Percentiles rank a stretch among this genome's conserved stretches.
Evolutionary conservation across 805 yeast species (phyloP).

Genomic region (Priceomyces melissophilus): DNA sequence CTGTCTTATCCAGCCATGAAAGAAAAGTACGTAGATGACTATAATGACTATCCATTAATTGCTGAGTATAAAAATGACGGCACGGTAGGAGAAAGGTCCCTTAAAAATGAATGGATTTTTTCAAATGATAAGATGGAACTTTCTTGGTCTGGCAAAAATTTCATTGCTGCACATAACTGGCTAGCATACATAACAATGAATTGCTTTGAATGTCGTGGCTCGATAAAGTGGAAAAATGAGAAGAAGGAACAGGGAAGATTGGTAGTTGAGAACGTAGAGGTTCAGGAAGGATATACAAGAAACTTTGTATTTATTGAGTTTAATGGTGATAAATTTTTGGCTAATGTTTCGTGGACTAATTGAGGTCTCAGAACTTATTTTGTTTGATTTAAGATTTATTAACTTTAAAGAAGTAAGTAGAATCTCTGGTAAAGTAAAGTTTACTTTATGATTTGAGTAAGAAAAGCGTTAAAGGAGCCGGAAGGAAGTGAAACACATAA

Average conservation of each 20-base stretch:
- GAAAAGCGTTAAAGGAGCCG: too few relatives aligned
- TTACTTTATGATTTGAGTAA: too few relatives aligned
- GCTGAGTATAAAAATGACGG: background rate
- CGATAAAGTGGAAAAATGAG: conserved; percentile 2
- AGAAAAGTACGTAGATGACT: background rate
- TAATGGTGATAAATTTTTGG: background rate
- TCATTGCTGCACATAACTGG: conserved; percentile 1
- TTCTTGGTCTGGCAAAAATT: conserved; percentile 1
- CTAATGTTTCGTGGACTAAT: background rate
- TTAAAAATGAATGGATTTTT: background rate
- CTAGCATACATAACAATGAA: background rate
- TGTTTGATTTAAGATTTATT: too few relatives aligned
- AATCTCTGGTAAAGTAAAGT: too few relatives aligned
- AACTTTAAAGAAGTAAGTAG: too few relatives aligned
- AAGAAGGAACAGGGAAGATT: conserved; percentile 1
- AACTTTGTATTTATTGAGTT: conserved; percentile 1
- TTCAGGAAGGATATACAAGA: background rate
- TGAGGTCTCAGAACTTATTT: too few relatives aligned
- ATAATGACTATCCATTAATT: background rate
- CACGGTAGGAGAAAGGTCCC: background rate
- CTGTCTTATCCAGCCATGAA: background rate
- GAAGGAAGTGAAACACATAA: too few relatives aligned
- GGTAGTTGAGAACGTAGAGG: background rate
- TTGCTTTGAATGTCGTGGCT: background rate
- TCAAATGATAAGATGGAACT: background rate